Evolutionary conservation across 2,329 filamentous ascomycete species (phyloP), one percentile per base, ranked within the genome.

Genomic region (Xylariaceae sp.): DNA sequence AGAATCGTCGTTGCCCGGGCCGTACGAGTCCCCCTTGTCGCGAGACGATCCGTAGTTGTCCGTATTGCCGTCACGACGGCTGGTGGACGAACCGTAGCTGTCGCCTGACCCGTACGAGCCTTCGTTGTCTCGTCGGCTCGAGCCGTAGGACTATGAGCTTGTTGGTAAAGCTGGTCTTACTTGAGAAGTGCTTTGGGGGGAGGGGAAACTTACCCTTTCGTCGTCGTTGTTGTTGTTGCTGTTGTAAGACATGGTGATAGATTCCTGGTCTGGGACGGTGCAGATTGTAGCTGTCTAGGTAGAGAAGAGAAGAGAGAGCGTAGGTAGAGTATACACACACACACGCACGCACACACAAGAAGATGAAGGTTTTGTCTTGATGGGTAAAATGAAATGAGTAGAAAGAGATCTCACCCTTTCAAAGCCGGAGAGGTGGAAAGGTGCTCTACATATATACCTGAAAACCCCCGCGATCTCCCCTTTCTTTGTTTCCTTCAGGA

Each of bases 171-270:
- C 19, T 19, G 19, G 19, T 1, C 1, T 19, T 19, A 19, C 19
- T 12, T 37, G 12, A 30, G 37, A 46, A 12, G 35, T 40, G 31
- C 7, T 8, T 7, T 2, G 45, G 19, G 29, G n/a, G 6, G n/a
- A 2, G 9, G 34, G 9, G 29, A 34, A 27, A 34, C 68, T 67
- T 60, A 70, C 19, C 19, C 19, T 19, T 19, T 19, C 19, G 19
- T 19, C 19, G 19, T 19, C 19, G 19, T 19, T 70, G 66, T 69
- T 64, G 60, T 71, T 69, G 71, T 75, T 39, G 47, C 32, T 44
- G 50, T 71, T 68, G 72, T 74, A 77, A 73, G 76, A 79, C 76
- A 79, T 69, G 27, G 37, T 66, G 61, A 57, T 47, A 6, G 8
- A 11, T 9, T n/a, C 8, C 1, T 37, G 35, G 8, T 37, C 8